Conservation (phyloP, 208 protist species). For the Wallacemonas sp. region DNA sequence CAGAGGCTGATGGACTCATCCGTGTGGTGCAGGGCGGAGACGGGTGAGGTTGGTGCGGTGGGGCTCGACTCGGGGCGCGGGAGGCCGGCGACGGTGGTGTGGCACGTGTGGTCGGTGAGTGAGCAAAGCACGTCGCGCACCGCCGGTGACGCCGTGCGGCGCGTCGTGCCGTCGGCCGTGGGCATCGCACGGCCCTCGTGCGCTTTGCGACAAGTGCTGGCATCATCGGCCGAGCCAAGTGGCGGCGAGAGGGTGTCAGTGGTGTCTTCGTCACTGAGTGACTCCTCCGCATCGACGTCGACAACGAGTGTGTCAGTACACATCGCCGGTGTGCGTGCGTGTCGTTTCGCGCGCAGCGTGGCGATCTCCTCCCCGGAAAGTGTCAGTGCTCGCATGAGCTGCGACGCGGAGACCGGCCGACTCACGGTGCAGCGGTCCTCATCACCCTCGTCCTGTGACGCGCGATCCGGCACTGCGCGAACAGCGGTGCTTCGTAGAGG, state of each 20-base stretch:
- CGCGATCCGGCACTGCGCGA: neutral
- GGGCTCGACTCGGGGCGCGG: neutral
- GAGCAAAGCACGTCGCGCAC: constrained; percentile 5
- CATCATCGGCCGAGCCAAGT: too few species aligned
- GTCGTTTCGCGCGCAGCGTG: constrained; percentile 4
- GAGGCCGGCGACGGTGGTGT: neutral
- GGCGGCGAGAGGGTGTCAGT: too few species aligned
- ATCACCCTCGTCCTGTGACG: neutral
- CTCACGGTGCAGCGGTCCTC: too few species aligned
- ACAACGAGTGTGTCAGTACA: neutral
- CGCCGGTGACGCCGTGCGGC: neutral
- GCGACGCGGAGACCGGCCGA: constrained; percentile 1
- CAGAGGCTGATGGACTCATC: constrained; percentile 1
- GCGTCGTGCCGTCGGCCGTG: constrained; percentile 10
- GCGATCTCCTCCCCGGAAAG: constrained; percentile 2
- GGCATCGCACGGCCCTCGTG: too few species aligned
- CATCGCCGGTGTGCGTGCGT: neutral
- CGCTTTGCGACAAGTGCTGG: too few species aligned
- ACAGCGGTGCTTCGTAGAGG: neutral
- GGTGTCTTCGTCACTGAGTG: neutral
- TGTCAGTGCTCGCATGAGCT: constrained; percentile 2
- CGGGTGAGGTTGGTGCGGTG: neutral
- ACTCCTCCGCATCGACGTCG: constrained; percentile 2
- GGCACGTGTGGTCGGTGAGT: neutral
- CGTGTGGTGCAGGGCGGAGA: neutral